Percentiles rank a stretch among this genome's conserved stretches.
These are phyloP conservation scores for Hypomyces perniciosus DNA, from an alignment of 2,329 filamentous ascomycete species.

Conservation along the genomic window DNA sequence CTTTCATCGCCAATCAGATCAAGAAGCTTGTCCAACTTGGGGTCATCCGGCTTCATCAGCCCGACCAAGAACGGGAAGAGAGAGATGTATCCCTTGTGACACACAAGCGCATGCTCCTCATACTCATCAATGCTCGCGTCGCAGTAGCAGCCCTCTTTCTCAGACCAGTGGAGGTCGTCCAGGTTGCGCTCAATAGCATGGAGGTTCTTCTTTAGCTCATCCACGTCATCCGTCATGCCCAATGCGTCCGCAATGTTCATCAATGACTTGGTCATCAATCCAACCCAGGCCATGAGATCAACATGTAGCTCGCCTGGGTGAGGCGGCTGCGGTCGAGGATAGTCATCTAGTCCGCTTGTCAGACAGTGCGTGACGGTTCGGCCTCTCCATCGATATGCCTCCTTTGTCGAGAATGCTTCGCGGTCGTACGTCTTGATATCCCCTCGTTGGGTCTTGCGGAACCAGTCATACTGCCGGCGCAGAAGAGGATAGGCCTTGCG, in stretches of 20 bases:
- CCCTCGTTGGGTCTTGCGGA: constrained; percentile 82
- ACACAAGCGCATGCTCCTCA: constrained; percentile 83
- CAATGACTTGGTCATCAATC: constrained; percentile 88
- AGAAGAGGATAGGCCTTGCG: constrained; percentile 77
- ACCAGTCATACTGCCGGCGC: constrained; percentile 89
- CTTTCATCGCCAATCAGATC: constrained; percentile 74
- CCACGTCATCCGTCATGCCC: constrained; percentile 68
- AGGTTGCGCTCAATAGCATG: constrained; percentile 79
- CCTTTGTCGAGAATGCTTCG: constrained; percentile 78
- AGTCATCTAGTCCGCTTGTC: constrained; percentile 92
- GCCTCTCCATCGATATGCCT: constrained; percentile 93
- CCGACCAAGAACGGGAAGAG: constrained; percentile 89
- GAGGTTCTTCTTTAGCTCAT: constrained; percentile 64
- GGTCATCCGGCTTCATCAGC: constrained; percentile 65
- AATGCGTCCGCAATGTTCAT: constrained; percentile 71
- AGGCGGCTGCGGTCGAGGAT: constrained; percentile 86
- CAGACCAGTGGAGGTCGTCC: constrained; percentile 88
- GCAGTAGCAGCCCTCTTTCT: constrained; percentile 76
- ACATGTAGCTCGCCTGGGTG: constrained; percentile 94
- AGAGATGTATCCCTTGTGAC: constrained; percentile 94
- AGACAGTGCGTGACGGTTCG: constrained; percentile 81
- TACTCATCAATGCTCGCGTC: constrained; percentile 94
- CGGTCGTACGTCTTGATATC: constrained; percentile 90
- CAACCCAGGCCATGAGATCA: constrained; percentile 93
- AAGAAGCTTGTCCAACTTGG: constrained; percentile 67